phyloP scores from a whole-genome alignment of 768 basidiomycete species.

The Tylopilus vinaceipallidus region DNA sequence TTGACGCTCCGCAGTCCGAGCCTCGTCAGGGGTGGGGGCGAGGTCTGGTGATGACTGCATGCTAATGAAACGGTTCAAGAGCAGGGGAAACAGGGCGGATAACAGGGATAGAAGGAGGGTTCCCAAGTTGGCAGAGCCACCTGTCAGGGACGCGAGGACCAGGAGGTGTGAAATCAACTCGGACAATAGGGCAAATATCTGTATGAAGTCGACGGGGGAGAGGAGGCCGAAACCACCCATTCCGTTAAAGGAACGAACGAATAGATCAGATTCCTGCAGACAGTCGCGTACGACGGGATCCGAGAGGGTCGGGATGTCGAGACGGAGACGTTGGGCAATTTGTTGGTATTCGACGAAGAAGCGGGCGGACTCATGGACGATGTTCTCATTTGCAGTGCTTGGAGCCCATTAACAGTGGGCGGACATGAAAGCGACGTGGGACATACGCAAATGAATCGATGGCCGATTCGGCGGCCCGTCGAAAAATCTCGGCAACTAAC shows the following conservation, averaged over 20 bases:
- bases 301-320: constrained; percentile 76
- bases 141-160: constrained; percentile 64
- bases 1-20: constrained; percentile 63
- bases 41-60: constrained; percentile 42
- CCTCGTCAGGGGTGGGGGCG: constrained; percentile 52
- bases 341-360: constrained; percentile 79
- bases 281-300: constrained; percentile 74
- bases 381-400: constrained; percentile 67
- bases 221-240: constrained; percentile 72
- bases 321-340: constrained; percentile 69
- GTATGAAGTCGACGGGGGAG: constrained; percentile 77
- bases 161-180: constrained; percentile 73
- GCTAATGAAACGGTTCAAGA: constrained; percentile 51
- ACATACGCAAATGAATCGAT: constrained; percentile 77
- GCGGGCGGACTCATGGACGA: constrained; percentile 71
- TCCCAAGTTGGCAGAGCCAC: constrained; percentile 49
- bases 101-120: constrained; percentile 59
- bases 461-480: constrained; percentile 61
- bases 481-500: constrained; percentile 58
- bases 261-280: constrained; percentile 83
- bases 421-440: constrained; percentile 13
- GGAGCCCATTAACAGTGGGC: constrained; percentile 2
- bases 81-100: constrained; percentile 58
- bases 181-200: constrained; percentile 65
- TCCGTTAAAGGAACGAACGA: constrained; percentile 77